Percentiles rank a stretch among this genome's conserved stretches.
Conservation (phyloP, 192 early-diverging fungal genomes). For the Spinellus fusiger region DNA sequence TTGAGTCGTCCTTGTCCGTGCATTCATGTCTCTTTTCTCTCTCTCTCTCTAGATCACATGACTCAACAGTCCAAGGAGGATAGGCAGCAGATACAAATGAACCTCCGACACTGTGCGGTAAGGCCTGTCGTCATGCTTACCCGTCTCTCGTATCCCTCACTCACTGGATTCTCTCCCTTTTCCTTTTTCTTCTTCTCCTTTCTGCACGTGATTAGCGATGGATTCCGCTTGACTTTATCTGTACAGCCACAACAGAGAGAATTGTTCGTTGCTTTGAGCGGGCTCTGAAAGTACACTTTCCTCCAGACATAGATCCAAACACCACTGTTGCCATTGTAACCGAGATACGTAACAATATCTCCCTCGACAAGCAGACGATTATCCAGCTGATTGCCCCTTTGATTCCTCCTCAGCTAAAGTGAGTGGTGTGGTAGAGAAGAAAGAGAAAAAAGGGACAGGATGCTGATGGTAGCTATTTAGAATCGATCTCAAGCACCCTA, state of each 20-base stretch:
- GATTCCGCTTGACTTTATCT: constrained; percentile 37
- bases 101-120: constrained; percentile 18
- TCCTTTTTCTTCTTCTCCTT: too few relatives aligned
- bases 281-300: constrained; percentile 5
- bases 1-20: too few relatives aligned
- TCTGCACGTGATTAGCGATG: too few relatives aligned
- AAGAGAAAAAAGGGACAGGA: neutral
- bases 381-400: constrained; percentile 21
- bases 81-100: constrained; percentile 1
- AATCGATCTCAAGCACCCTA: constrained; percentile 34
- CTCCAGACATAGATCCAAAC: neutral
- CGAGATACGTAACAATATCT: constrained; percentile 37
- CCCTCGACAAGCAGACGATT: constrained; percentile 26
- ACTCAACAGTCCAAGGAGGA: constrained; percentile 11
- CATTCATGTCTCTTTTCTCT: neutral
- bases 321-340: constrained; percentile 36
- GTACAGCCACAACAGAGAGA: constrained; percentile 24
- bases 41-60: constrained; percentile 12
- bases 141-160: neutral
- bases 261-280: constrained; percentile 18
- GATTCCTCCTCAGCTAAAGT: constrained; percentile 25
- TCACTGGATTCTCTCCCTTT: too few relatives aligned
- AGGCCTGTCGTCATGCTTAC: neutral
- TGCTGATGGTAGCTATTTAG: constrained; percentile 2
- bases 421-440: neutral